Base-by-base conservation (phyloP, 805 yeast genomes). In the Ogataea polymorpha region DNA sequence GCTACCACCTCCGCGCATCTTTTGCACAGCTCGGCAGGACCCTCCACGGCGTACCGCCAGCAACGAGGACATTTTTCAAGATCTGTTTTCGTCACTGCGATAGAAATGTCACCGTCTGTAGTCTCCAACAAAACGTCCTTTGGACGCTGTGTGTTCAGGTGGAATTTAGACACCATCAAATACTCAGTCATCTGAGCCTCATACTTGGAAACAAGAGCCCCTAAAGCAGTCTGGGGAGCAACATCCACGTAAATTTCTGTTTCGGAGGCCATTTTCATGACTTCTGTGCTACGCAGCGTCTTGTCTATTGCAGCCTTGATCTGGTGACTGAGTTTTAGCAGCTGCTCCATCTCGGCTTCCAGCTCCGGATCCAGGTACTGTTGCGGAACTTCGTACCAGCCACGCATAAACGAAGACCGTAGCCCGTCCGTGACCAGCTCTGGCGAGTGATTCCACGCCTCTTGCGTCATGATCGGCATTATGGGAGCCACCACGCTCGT, bases 21-120 rank as follows among this genome's bases (percentile, higher is more conserved):
- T 1, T 39, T 30, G 61, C 99, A 91, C 21, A 89, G 65, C 1
- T 59, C 61, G 9, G 77, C 77, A 25, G 72, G 79, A 0, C 46
- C 51, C 0, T 55, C 61, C 0, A 95, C 68, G 6, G 75, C 76
- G 56, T 65, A 80, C 55, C 86, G 86, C 99, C 99, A 93, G 64
- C 99, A 93, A 58, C 99, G 75, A 6, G 96, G 96, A 59, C 99
- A 93, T 55, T 89, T 89, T 38, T 65, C 64, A 2, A 67, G 55
- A 0, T 58, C 42, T 32, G 63, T 49, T 6, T 11, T 12, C 6
- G 23, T 7, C 4, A 31, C 33, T 6, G 16, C n/a, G 5, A 31
- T 31, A 5, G 23, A 11, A 13, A n/a, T 6, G 11, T 14, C 10
- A 17, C 12, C 20, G 7, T 15, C 20, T 11, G 5, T 7, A 6